phyloP scores from a whole-genome alignment of 1,139 yeast species.

The Zygoascus sp. region DNA sequence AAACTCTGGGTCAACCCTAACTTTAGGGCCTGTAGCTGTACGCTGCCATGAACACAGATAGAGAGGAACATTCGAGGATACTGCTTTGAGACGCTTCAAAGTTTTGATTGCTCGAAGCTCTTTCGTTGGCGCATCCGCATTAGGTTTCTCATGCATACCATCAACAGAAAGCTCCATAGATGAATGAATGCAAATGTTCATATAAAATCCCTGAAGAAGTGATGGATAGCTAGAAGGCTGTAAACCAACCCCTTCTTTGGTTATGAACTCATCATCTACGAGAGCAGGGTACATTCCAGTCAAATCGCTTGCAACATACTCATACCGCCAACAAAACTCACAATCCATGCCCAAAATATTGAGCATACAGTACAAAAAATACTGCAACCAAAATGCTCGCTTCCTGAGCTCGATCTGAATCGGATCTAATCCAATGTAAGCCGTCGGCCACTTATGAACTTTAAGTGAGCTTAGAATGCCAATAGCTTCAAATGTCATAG shows the following conservation, averaged over 20 bases:
- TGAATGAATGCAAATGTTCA: constrained; percentile 12
- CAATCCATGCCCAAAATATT: background rate
- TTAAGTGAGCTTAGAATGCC: constrained; percentile 11
- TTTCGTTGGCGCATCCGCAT: constrained; percentile 5
- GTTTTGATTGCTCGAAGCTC: constrained; percentile 1
- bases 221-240: constrained; percentile 11
- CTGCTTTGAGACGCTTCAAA: constrained; percentile 9
- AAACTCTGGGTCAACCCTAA: background rate
- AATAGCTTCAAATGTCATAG: constrained; percentile 9
- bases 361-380: constrained; percentile 12
- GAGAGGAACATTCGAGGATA: constrained; percentile 8
- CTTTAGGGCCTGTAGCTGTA: background rate
- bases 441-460: constrained; percentile 14
- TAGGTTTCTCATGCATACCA: no score
- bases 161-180: constrained; percentile 11
- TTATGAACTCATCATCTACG: constrained; percentile 15
- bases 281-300: constrained; percentile 8
- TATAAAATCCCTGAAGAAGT: constrained; percentile 13
- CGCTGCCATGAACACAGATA: constrained; percentile 8
- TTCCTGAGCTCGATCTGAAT: constrained; percentile 14
- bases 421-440: constrained; percentile 8
- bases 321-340: constrained; percentile 7
- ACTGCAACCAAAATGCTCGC: constrained; percentile 11
- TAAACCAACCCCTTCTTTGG: background rate
- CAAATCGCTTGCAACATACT: constrained; percentile 5